Base-by-base conservation (phyloP, 495 filamentous ascomycete genomes). In the Choiromyces venosus region DNA sequence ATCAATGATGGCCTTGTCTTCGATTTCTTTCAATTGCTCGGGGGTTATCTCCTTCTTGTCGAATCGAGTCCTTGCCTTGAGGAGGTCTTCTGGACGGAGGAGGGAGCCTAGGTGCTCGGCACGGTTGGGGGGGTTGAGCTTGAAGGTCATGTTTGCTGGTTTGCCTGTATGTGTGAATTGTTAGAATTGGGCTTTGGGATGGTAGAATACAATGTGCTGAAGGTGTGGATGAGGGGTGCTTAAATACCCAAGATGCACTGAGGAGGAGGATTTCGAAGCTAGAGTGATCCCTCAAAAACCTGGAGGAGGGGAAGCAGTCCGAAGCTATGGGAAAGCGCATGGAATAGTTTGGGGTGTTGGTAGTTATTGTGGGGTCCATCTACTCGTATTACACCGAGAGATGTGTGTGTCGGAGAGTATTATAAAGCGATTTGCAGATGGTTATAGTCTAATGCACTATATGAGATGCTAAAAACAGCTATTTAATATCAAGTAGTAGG, bases 61-160 rank as follows among this genome's bases (percentile, higher is more conserved):
- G 66, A 86, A 77, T 19, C 83, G 83, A 36, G 87, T 82, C 73
- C 90, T 89, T 75, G 85, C 87, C n/a, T 88, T 84, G 66, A 94
- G 86, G 6, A 95, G 87, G 37, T 87, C 79, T 61, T 91, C 82
- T 56, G 92, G 91, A 25, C 92, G 89, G 33, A 94, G 87, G 33
- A 95, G 88, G 38, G 91, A 94, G 76, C 92, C 92, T 75, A 96
- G 84, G 78, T 94, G 92, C 85, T 94, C 92, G 66, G 91, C 92
- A 74, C 91, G 88, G 84, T 93, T 94, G 25, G 92, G 91, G 65
- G 91, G 90, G 40, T 72, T 72, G 2, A 73, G 37, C 18, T 73
- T 72, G 37, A 29, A 37, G 40, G 65, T 39, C 68, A 66, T 42
- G 40, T 39, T 68, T 37, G 33, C 33, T 5, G n/a, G 65, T n/a